Evolutionary conservation across 2,329 filamentous ascomycete genomes (phyloP), one percentile per base, ranked within the genome.

Genomic region (Neonectria punicea): DNA sequence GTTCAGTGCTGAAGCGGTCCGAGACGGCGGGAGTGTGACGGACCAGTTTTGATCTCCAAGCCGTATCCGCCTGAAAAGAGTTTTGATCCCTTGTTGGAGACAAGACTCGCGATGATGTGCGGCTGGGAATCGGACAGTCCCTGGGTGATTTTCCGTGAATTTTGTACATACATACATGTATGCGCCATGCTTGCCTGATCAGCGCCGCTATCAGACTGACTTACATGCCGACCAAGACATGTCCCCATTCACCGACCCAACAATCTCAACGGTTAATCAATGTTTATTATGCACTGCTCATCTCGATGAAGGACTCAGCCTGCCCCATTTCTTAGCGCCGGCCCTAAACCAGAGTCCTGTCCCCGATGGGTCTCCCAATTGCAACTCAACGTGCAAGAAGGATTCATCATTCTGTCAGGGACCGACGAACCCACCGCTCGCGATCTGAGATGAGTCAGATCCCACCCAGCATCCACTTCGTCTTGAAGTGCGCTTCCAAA

Each of bases 11-110:
- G 58, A 50, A 28, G 51, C 53, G 53, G 28, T n/a, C 22, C 39
- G 39, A 47, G 39, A 46, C 49, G 22, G n/a, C 49, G 49, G 54
- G 30, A 53, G 56, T 58, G n/a, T 43, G 44, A 41, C 47, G 39
- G 49, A 13, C 30, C 8, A 14, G 9, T 16, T 25, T n/a, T 28
- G 39, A 50, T 14, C 16, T 18, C 9, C 34, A 34, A 9, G 25
- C 34, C 36, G 53, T 25, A 20, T 10, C 14, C 49, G n/a, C 28
- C 30, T 25, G 18, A n/a, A 36, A 13, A 32, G 30, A 51, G n/a
- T 20, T 43, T 36, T 13, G 32, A 50, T 39, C 36, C 14, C 13
- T 25, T 25, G 25, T 25, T 25, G 25, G 25, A 6, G 30, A 5
- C 18, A 6, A 28, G 22, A 46, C 7, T 16, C 22, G n/a, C 6